A percentile compares a stretch with the other conserved stretches of the same genome.
Evolutionary conservation across 352 stramenopile genomes (phyloP).

Genomic region (Globisporangium ultimum): DNA sequence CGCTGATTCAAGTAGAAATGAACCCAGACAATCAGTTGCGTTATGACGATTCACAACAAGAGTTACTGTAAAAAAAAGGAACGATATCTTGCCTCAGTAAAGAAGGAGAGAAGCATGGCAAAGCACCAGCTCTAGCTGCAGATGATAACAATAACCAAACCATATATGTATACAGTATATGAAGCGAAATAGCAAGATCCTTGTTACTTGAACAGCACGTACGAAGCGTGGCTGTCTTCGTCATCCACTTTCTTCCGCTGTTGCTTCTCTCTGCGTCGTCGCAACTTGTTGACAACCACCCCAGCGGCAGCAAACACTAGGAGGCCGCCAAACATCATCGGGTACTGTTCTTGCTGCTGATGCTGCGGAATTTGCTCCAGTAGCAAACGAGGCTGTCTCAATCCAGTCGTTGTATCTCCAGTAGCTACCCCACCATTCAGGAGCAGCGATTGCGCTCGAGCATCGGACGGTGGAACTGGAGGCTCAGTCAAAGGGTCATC

Average conservation of each 20-base stretch:
- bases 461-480: background rate
- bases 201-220: background rate
- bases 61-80: background rate
- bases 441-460: background rate
- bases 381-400: too few relatives aligned
- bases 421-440: background rate
- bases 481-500: background rate
- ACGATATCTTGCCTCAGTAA: background rate
- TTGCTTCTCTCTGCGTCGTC: background rate
- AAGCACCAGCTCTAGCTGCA: too few relatives aligned
- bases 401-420: background rate
- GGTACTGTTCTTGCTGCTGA: background rate
- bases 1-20: background rate
- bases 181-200: too few relatives aligned
- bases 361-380: too few relatives aligned
- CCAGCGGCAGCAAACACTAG: background rate
- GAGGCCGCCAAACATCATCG: background rate
- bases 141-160: too few relatives aligned
- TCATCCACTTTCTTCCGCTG: background rate
- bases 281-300: background rate
- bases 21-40: background rate
- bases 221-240: background rate
- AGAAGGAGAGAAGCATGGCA: background rate
- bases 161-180: too few relatives aligned
- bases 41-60: background rate